These are phyloP conservation scores for Xylariaceae sp. DNA, from an alignment of 2,329 filamentous ascomycete species.

Conservation along the genomic window DNA sequence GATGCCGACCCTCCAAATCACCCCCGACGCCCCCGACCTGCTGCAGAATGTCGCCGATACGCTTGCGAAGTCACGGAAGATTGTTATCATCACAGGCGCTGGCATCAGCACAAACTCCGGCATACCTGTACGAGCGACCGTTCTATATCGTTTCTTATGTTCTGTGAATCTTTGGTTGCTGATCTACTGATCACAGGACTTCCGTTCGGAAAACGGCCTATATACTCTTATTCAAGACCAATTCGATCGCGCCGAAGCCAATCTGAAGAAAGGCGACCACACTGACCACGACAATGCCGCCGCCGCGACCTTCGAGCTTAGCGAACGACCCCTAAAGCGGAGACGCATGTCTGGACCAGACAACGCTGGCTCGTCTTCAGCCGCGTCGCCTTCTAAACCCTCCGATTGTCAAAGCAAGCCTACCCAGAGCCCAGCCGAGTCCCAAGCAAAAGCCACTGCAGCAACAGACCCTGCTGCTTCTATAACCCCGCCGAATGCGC, in stretches of 20 bases:
- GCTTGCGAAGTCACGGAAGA: constrained; percentile 59
- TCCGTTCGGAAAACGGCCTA: constrained; percentile 65
- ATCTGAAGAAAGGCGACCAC: constrained; percentile 24
- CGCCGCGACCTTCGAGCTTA: constrained; percentile 24
- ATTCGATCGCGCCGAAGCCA: constrained; percentile 50
- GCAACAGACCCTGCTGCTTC: background rate
- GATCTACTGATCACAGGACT: constrained; percentile 46
- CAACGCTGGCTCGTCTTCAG: constrained; percentile 1
- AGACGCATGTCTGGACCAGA: constrained; percentile 22
- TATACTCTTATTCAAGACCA: constrained; percentile 68
- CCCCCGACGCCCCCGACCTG: constrained; percentile 44
- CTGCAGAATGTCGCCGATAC: constrained; percentile 62
- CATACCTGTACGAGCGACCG: constrained; percentile 55
- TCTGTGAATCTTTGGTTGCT: constrained; percentile 16
- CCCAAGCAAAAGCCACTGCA: background rate
- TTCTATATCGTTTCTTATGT: background rate
- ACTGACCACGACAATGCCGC: constrained; percentile 20
- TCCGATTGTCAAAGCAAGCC: background rate
- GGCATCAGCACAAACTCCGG: constrained; percentile 73
- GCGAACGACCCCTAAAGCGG: constrained; percentile 28
- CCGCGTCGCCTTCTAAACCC: background rate
- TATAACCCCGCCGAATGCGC: background rate
- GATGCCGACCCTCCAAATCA: constrained; percentile 57
- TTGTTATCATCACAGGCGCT: constrained; percentile 67
- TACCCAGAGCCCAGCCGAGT: background rate